A percentile compares a stretch with the other conserved stretches of the same genome.
phyloP scores from a whole-genome alignment of 2,329 filamentous ascomycete species.

The Orbilia ellipsospora region DNA sequence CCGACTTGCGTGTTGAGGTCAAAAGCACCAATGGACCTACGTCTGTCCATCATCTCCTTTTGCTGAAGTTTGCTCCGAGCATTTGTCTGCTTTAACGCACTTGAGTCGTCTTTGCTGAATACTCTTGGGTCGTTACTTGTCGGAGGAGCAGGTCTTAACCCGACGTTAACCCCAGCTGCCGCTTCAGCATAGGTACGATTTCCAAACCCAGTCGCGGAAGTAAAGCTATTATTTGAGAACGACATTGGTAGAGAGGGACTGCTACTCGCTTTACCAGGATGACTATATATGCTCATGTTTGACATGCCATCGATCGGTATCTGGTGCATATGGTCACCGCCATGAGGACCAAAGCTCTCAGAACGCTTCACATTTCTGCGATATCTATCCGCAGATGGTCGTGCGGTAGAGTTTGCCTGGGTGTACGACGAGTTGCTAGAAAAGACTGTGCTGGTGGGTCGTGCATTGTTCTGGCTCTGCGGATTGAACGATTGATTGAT shows the following conservation, averaged over 20 bases:
- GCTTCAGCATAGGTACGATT: conserved; percentile 70
- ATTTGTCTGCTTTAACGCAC: conserved; percentile 33
- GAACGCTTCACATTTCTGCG: conserved; percentile 56
- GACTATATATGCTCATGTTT: conserved; percentile 59
- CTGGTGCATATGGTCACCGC: conserved; percentile 63
- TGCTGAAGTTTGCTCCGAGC: conserved; percentile 42
- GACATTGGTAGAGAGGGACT: conserved; percentile 54
- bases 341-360: conserved; percentile 45
- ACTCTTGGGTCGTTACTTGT: conserved; percentile 41
- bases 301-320: conserved; percentile 65
- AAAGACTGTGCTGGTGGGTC: conserved; percentile 28
- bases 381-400: conserved; percentile 59
- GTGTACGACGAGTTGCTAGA: conserved; percentile 36
- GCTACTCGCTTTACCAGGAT: conserved; percentile 52
- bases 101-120: conserved; percentile 57
- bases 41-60: conserved; percentile 57
- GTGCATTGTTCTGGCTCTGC: conserved; percentile 64
- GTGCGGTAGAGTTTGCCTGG: conserved; percentile 57
- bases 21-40: conserved; percentile 59
- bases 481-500: conserved; percentile 63
- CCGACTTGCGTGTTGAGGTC: conserved; percentile 53
- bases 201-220: conserved; percentile 67
- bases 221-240: conserved; percentile 61
- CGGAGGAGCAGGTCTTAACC: conserved; percentile 50
- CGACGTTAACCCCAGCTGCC: conserved; percentile 60